A percentile compares a stretch with the other conserved stretches of the same genome.
These are phyloP conservation scores for Leishmania lainsoni DNA, from an alignment of 208 protist genomes.

Conservation along the genomic window DNA sequence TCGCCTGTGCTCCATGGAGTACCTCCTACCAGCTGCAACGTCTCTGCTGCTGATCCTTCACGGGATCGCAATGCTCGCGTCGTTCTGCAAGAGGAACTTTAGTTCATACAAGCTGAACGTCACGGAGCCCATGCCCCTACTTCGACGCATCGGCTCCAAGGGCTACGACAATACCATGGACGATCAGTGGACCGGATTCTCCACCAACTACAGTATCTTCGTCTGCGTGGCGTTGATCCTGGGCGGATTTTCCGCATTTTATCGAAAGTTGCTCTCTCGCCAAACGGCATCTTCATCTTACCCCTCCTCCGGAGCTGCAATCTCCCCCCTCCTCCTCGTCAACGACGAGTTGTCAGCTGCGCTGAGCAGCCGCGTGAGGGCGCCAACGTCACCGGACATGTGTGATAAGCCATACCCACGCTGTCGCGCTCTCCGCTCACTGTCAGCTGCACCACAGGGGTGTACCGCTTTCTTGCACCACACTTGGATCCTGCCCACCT, in stretches of 20 bases:
- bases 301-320: no score
- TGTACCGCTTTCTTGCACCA: no score
- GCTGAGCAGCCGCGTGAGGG: no score
- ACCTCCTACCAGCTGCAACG: not conserved
- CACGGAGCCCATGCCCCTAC: not conserved
- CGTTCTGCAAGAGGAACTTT: conserved; percentile 6
- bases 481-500: conserved; percentile 14
- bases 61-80: not conserved
- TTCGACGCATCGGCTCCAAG: conserved; percentile 15
- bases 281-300: no score
- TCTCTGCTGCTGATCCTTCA: not conserved
- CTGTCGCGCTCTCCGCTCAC: no score
- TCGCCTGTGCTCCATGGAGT: conserved; percentile 15
- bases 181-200: conserved; percentile 27
- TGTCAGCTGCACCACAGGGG: no score
- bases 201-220: not conserved
- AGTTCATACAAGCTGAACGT: not conserved
- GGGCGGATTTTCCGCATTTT: no score
- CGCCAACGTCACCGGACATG: no score
- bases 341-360: no score
- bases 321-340: no score
- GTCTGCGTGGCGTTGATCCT: not conserved
- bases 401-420: no score
- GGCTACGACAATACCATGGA: conserved; percentile 31
- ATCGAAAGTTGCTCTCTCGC: no score